These are phyloP conservation scores for Lodderomyces oxycetoniae DNA, from an alignment of 1,139 yeast species.

Conservation along the genomic window DNA sequence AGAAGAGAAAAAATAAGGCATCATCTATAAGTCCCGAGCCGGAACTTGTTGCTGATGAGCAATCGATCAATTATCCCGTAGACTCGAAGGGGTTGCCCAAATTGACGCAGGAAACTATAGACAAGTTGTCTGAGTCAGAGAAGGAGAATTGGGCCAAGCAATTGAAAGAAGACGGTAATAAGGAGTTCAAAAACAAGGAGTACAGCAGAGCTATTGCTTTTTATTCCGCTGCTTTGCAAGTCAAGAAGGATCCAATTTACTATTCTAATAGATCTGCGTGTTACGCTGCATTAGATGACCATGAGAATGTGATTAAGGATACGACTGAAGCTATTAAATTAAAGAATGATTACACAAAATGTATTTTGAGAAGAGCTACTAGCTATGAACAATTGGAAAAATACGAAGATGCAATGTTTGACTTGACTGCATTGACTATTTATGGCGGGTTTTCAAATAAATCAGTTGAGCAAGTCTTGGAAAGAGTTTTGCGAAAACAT, in stretches of 20 bases:
- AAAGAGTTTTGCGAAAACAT: conserved; percentile 78
- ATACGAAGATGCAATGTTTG: conserved; percentile 84
- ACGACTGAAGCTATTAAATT: conserved; percentile 79
- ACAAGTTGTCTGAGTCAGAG: conserved; percentile 45
- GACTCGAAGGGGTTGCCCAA: conserved; percentile 50
- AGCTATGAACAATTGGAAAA: conserved; percentile 80
- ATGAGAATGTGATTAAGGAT: conserved; percentile 80
- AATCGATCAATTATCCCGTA: conserved; percentile 8
- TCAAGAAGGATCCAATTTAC: conserved; percentile 79
- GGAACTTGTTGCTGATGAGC: conserved; percentile 2
- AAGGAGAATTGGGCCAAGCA: conserved; percentile 68
- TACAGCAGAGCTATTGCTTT: conserved; percentile 69
- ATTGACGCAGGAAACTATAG: conserved; percentile 44
- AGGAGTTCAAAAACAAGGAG: conserved; percentile 65
- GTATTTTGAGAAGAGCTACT: conserved; percentile 71
- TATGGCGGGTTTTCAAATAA: conserved; percentile 77
- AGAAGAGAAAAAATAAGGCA: conserved; percentile 8
- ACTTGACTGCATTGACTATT: conserved; percentile 78
- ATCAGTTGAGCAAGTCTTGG: conserved; percentile 75
- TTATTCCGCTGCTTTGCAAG: conserved; percentile 71
- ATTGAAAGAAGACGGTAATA: conserved; percentile 88
- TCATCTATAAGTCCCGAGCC: conserved; percentile 8
- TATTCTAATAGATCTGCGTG: conserved; percentile 96
- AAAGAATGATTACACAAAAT: conserved; percentile 88
- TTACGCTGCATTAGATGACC: conserved; percentile 74